phyloP scores from a whole-genome alignment of 2,329 filamentous ascomycete genomes.

The Exophiala xenobiotica region DNA sequence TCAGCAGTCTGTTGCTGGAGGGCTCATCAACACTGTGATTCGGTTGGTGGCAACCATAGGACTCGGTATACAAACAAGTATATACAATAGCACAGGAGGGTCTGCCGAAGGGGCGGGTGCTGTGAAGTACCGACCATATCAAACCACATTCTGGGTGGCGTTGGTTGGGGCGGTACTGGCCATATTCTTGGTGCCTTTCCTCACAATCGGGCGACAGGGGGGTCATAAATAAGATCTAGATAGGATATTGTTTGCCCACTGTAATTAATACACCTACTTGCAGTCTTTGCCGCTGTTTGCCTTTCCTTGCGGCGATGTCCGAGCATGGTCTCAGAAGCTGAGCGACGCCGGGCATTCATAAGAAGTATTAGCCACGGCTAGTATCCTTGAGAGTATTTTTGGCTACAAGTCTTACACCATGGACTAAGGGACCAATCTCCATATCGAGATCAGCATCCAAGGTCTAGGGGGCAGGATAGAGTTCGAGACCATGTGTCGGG shows the following conservation, averaged over 20 bases:
- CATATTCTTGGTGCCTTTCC: constrained; percentile 28
- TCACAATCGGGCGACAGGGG: constrained; percentile 30
- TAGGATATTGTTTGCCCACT: background rate
- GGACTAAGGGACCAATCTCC: no score
- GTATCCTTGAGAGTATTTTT: no score
- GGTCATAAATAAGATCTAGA: constrained; percentile 16
- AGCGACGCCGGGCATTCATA: no score
- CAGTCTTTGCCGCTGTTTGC: no score
- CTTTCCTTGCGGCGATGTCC: no score
- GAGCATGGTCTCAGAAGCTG: no score
- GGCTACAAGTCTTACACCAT: no score
- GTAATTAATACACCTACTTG: no score
- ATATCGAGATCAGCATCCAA: no score
- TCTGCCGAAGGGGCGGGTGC: constrained; percentile 15
- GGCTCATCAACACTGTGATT: constrained; percentile 66
- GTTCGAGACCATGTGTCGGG: background rate
- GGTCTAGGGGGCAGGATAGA: no score
- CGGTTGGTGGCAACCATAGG: constrained; percentile 60
- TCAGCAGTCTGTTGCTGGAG: constrained; percentile 66
- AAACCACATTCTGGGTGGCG: constrained; percentile 30
- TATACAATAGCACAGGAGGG: constrained; percentile 28
- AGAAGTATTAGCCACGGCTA: no score
- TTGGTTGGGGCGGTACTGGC: constrained; percentile 26
- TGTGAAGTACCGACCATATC: constrained; percentile 28
- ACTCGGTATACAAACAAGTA: constrained; percentile 61